Conservation (phyloP, 2,329 filamentous ascomycete species). For the Colletotrichum tamarilloi region DNA sequence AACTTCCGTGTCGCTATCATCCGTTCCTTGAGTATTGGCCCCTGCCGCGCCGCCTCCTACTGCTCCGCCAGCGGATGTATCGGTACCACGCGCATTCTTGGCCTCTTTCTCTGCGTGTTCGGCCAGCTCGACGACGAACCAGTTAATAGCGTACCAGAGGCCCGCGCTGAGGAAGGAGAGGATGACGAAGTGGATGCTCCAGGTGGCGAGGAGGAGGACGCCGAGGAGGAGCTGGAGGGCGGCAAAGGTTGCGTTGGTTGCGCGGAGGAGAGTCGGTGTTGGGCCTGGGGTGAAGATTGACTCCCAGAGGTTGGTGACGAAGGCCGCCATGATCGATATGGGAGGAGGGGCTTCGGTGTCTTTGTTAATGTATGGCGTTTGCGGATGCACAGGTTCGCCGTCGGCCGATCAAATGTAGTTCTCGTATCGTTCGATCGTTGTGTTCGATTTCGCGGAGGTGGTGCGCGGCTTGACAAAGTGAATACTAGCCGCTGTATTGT, state of each 20-base stretch:
- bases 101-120: constrained; percentile 53
- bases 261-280: constrained; percentile 86
- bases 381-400: neutral
- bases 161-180: constrained; percentile 83
- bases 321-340: constrained; percentile 63
- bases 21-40: constrained; percentile 43
- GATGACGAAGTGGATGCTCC: constrained; percentile 88
- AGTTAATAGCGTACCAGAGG: constrained; percentile 96
- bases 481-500: neutral
- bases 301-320: constrained; percentile 83
- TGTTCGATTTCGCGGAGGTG: neutral
- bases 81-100: constrained; percentile 48
- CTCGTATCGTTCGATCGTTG: neutral
- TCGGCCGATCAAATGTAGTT: neutral
- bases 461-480: neutral
- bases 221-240: constrained; percentile 84
- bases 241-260: constrained; percentile 91
- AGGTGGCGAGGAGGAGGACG: constrained; percentile 80
- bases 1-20: constrained; percentile 65
- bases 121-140: constrained; percentile 82
- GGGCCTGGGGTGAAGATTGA: constrained; percentile 94
- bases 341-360: neutral
- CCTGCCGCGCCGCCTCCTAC: constrained; percentile 11
- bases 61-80: constrained; percentile 43
- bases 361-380: neutral